Evolutionary conservation across 352 stramenopile species (phyloP), one percentile per base, ranked within the genome.

Genomic region (Phytophthora fragariaefolia): DNA sequence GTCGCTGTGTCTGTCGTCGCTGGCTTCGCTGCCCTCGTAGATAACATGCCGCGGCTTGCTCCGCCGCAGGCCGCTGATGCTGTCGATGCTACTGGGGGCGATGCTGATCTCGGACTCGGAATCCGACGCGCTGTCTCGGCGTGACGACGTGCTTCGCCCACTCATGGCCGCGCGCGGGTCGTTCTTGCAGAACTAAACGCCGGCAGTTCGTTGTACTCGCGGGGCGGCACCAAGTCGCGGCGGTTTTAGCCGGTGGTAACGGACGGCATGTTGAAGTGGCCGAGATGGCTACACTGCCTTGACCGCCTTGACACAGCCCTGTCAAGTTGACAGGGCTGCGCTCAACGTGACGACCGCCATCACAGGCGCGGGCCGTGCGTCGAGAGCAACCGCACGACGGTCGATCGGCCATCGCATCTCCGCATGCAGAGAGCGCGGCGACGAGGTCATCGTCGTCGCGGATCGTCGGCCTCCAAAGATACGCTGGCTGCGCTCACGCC

Each of bases 1-100:
- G 50, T 92, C 82, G 40, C 79, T 87, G 51, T 85, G 66, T 1
- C 58, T 57, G 50, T 82, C 66, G 36, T 82, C 70, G 38, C 74
- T 62, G 34, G 63, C 30, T 42, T 74, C 66, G 26, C 66, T 66
- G 36, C 47, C 59, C 46, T 73, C 66, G 50, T 67, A 74, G 52
- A 74, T 74, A 20, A 71, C 60, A 24, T 66, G 60, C 2, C 60
- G 60, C 7, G 60, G 66, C 12, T 58, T 74, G 43, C 60, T 69
- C 28, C 65, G 38, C 3, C 54, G 30, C 15, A 70, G 26, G 34
- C 45, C 69, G 34, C 13, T 63, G 30, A 66, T 58, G 24, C 66
- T 71, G 26, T 66, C 66, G 27, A 66, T 13, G 45, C 66, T 71
- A 13, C 61, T 27, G 45, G 65, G 65, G 4, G 51, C 65, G 52